A percentile compares a stretch with the other conserved stretches of the same genome.
phyloP scores from a whole-genome alignment of 1,284 basidiomycete species.

The Schizophyllum amplum region DNA sequence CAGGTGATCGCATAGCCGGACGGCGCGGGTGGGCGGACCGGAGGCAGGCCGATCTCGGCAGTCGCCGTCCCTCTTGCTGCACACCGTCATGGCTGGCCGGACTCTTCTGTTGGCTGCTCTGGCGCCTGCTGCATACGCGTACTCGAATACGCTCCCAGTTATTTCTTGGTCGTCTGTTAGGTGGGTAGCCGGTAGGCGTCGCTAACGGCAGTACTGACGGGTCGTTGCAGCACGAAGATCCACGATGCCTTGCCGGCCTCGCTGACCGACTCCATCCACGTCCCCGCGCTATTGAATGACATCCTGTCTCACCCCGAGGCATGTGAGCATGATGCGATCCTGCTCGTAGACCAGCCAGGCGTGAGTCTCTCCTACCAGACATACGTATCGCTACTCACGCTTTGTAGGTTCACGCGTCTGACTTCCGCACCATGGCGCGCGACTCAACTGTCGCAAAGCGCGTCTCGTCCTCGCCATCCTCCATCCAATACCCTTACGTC shows the following conservation, averaged over 20 bases:
- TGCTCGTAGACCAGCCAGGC: slow-evolving; percentile 61
- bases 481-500: slow-evolving; percentile 57
- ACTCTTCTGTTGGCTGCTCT: slow-evolving; percentile 26
- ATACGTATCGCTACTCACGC: background rate
- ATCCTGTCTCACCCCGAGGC: slow-evolving; percentile 39
- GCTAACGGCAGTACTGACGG: slow-evolving; percentile 6
- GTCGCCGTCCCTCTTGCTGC: background rate
- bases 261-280: slow-evolving; percentile 20
- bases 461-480: slow-evolving; percentile 39
- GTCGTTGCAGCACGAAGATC: slow-evolving; percentile 32
- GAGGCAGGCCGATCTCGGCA: background rate
- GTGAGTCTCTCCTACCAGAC: slow-evolving; percentile 31
- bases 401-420: slow-evolving; percentile 59
- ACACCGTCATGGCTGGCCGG: slow-evolving; percentile 11
- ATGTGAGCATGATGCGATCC: slow-evolving; percentile 55
- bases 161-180: slow-evolving; percentile 63
- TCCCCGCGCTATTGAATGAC: slow-evolving; percentile 31
- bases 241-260: slow-evolving; percentile 32
- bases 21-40: background rate
- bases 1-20: background rate
- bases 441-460: slow-evolving; percentile 38
- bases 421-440: slow-evolving; percentile 50
- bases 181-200: slow-evolving; percentile 24
- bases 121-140: slow-evolving; percentile 41
- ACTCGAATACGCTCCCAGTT: slow-evolving; percentile 51